Conservation (phyloP, 1,284 basidiomycete species). For the Puccinia horiana region DNA sequence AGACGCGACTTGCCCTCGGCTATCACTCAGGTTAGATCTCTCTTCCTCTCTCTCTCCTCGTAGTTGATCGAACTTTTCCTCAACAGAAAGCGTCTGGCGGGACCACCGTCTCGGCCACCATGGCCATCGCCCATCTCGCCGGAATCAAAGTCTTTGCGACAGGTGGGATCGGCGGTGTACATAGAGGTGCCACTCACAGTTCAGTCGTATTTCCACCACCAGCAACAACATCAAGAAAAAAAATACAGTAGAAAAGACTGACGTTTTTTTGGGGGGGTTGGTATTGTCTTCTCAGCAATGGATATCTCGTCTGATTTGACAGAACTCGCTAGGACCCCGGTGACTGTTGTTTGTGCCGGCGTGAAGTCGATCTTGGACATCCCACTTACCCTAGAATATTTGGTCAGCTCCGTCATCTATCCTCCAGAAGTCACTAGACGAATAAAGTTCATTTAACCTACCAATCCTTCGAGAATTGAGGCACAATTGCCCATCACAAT, state of each 20-base stretch:
- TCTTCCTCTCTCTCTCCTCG: neutral
- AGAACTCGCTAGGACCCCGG: conserved; percentile 74
- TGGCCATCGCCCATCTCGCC: conserved; percentile 56
- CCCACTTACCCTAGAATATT: conserved; percentile 84
- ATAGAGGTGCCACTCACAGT: conserved; percentile 86
- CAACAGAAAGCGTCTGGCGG: conserved; percentile 49
- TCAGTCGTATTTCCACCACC: conserved; percentile 48
- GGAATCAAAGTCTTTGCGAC: conserved; percentile 59
- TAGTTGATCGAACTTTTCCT: neutral
- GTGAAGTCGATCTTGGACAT: conserved; percentile 96
- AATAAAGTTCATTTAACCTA: too few relatives aligned
- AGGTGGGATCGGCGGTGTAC: conserved; percentile 74
- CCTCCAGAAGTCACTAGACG: too few relatives aligned
- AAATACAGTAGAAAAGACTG: conserved; percentile 17
- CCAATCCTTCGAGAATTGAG: too few relatives aligned
- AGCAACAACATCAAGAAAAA: conserved; percentile 27
- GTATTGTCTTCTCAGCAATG: conserved; percentile 68
- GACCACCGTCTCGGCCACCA: conserved; percentile 58
- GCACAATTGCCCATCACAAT: too few relatives aligned
- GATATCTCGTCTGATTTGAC: conserved; percentile 89
- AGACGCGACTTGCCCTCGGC: conserved; percentile 81
- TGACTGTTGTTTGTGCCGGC: conserved; percentile 88
- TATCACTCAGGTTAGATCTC: conserved; percentile 58
- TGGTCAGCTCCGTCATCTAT: conserved; percentile 59
- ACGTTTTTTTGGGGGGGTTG: too few relatives aligned